Conservation (phyloP, 1,284 basidiomycete genomes). For the Rhodotorula sp. region DNA sequence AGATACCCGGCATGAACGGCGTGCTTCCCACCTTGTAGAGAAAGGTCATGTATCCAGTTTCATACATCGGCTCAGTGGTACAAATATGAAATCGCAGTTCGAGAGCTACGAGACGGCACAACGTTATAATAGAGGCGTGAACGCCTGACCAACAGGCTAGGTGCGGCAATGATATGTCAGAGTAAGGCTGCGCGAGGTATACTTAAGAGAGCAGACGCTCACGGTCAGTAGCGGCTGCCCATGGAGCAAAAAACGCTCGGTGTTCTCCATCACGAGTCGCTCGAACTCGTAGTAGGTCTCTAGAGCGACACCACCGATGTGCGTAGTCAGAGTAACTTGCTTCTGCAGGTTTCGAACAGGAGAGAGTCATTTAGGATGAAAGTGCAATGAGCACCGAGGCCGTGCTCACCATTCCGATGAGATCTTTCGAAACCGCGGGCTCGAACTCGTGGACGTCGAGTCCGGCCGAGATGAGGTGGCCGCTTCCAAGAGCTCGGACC, state of each 20-base stretch:
- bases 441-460: slow-evolving; percentile 17
- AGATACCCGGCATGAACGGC: no score
- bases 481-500: slow-evolving; percentile 3
- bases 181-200: no score
- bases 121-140: no score
- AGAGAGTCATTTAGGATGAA: no score
- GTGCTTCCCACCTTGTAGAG: no score
- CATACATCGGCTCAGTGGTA: no score
- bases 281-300: slow-evolving; percentile 15
- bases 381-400: no score
- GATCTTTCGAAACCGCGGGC: slow-evolving; percentile 7
- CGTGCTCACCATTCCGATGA: slow-evolving; percentile 6
- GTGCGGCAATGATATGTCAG: no score
- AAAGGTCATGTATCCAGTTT: no score
- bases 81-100: no score
- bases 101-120: no score
- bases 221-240: slow-evolving; percentile 6
- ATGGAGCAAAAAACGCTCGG: neutral
- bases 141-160: no score
- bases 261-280: neutral
- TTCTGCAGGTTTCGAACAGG: neutral
- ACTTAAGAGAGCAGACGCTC: neutral
- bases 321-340: slow-evolving; percentile 8
- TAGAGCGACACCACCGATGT: slow-evolving; percentile 10
- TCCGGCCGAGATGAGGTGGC: slow-evolving; percentile 2